phyloP scores from a whole-genome alignment of 2,329 filamentous ascomycete species.

The Hymenoscyphus fraxineus region DNA sequence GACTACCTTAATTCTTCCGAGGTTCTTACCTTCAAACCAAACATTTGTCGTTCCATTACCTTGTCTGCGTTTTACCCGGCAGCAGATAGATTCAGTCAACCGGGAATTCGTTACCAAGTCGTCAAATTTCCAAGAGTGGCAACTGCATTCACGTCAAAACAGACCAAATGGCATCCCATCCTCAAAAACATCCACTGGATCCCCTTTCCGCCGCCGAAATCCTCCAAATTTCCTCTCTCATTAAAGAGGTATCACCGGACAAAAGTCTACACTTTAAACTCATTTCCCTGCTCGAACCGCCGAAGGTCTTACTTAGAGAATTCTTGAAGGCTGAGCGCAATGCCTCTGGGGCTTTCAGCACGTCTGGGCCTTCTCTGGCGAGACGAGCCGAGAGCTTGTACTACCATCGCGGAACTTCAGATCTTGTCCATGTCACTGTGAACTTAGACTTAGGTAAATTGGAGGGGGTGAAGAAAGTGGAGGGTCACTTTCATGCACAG shows the following conservation, averaged over 20 bases:
- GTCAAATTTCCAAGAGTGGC: too few relatives aligned
- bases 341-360: slow-evolving; percentile 1
- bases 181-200: slow-evolving; percentile 24
- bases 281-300: slow-evolving; percentile 26
- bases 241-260: slow-evolving; percentile 18
- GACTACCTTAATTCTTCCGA: not conserved
- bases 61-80: too few relatives aligned
- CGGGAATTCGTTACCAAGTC: too few relatives aligned
- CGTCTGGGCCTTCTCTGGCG: slow-evolving; percentile 5
- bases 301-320: slow-evolving; percentile 20
- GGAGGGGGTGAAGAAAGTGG: slow-evolving; percentile 21
- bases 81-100: too few relatives aligned
- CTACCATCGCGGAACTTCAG: slow-evolving; percentile 24
- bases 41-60: too few relatives aligned
- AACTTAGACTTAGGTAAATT: slow-evolving; percentile 19
- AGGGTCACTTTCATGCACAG: slow-evolving; percentile 23
- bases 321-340: slow-evolving; percentile 24
- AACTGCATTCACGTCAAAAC: too few relatives aligned
- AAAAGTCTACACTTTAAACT: slow-evolving; percentile 27
- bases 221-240: slow-evolving; percentile 18
- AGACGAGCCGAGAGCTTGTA: slow-evolving; percentile 22
- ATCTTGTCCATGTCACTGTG: slow-evolving; percentile 24
- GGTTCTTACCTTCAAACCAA: too few relatives aligned
- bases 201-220: slow-evolving; percentile 25
- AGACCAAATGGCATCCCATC: not conserved